phyloP scores from a whole-genome alignment of 2,329 filamentous ascomycete species.

The Hymenotorrendiella dingleyae region DNA sequence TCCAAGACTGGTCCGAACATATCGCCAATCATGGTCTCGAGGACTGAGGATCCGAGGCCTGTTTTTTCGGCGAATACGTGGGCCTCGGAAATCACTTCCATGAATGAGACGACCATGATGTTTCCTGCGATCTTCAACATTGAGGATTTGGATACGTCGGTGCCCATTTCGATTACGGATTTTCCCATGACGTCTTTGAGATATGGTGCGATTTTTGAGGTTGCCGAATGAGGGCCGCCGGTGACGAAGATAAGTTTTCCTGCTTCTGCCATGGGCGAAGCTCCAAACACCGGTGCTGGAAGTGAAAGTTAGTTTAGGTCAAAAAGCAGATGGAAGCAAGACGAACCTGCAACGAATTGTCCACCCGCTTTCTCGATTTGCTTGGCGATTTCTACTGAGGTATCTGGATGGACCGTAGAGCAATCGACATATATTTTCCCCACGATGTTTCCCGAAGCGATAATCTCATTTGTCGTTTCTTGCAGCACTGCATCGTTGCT shows the following conservation, averaged over 20 bases:
- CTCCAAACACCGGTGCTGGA: constrained; percentile 39
- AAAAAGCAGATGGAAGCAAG: too few species aligned
- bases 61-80: constrained; percentile 42
- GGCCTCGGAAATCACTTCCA: constrained; percentile 40
- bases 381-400: constrained; percentile 30
- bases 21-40: constrained; percentile 38
- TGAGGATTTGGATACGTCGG: constrained; percentile 36
- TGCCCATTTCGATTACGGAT: constrained; percentile 37
- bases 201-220: constrained; percentile 33
- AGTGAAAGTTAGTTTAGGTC: constrained; percentile 28
- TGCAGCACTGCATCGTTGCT: constrained; percentile 36
- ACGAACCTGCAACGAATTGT: constrained; percentile 19
- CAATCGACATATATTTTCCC: constrained; percentile 30
- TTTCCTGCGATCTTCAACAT: constrained; percentile 40
- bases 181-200: constrained; percentile 39
- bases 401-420: constrained; percentile 32
- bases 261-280: constrained; percentile 36
- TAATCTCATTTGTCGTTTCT: constrained; percentile 23
- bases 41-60: constrained; percentile 35
- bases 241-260: constrained; percentile 41
- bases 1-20: constrained; percentile 38
- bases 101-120: constrained; percentile 24
- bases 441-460: constrained; percentile 23
- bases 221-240: constrained; percentile 33
- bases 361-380: constrained; percentile 32